Percentiles rank a stretch among this genome's conserved stretches.
These are phyloP conservation scores for Acanthamoeba healyi DNA, from an alignment of 208 protist species.

Conservation along the genomic window DNA sequence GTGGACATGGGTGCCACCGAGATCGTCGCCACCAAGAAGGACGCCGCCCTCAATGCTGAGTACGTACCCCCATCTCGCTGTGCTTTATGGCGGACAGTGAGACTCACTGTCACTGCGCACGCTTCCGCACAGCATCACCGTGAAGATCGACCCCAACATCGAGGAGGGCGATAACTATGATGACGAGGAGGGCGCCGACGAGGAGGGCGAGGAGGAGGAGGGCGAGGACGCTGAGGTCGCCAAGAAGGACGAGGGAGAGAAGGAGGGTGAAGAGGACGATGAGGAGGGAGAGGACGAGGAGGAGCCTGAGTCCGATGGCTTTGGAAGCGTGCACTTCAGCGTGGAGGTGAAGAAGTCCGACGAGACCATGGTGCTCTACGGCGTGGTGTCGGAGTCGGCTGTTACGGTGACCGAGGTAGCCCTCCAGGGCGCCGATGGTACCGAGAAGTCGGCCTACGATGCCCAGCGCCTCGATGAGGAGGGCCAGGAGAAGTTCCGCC, in stretches of 20 bases:
- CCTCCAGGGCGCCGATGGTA: not conserved
- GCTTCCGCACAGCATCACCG: not conserved
- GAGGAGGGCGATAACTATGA: slow-evolving; percentile 15
- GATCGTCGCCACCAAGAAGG: slow-evolving; percentile 58
- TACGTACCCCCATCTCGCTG: not conserved
- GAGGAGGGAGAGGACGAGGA: not conserved
- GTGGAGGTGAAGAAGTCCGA: slow-evolving; percentile 59
- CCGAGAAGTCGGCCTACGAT: slow-evolving; percentile 51
- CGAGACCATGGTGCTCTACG: slow-evolving; percentile 23
- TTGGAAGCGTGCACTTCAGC: slow-evolving; percentile 22
- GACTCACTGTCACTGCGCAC: not conserved
- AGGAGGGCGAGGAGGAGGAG: not conserved
- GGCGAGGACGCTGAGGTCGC: too few species aligned
- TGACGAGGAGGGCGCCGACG: not conserved
- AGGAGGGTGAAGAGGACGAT: too few species aligned
- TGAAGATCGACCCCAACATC: slow-evolving; percentile 53
- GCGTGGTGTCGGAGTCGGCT: slow-evolving; percentile 16
- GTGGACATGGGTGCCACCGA: not conserved
- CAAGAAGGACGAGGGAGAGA: not conserved
- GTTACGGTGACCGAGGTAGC: slow-evolving; percentile 4
- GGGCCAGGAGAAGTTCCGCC: slow-evolving; percentile 67
- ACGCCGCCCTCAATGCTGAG: slow-evolving; percentile 51
- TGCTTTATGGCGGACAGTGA: not conserved
- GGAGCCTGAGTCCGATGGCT: slow-evolving; percentile 3
- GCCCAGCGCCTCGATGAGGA: slow-evolving; percentile 51